Evolutionary conservation across 805 yeast genomes (phyloP).

Genomic region (Scheffersomyces coipomensis): DNA sequence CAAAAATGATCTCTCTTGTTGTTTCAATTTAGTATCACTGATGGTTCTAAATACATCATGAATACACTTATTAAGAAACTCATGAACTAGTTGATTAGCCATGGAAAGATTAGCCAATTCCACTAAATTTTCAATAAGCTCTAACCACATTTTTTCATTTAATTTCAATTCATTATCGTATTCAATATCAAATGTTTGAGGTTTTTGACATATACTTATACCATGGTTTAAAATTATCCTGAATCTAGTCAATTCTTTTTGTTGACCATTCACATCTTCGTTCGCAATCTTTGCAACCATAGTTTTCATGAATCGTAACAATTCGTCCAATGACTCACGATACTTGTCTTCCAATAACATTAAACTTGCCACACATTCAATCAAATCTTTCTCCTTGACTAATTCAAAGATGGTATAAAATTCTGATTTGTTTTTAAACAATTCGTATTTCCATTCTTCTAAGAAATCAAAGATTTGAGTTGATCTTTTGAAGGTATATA

Average conservation of each 20-base stretch:
- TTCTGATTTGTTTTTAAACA: slow-evolving; percentile 6
- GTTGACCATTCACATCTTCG: slow-evolving; percentile 7
- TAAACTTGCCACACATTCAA: slow-evolving; percentile 31
- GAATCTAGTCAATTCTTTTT: slow-evolving; percentile 10
- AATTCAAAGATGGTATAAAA: slow-evolving; percentile 7
- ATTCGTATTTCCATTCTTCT: slow-evolving; percentile 4
- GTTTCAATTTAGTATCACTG: slow-evolving; percentile 24
- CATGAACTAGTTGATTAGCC: neutral
- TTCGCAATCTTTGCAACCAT: slow-evolving; percentile 9
- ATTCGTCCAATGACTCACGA: slow-evolving; percentile 27
- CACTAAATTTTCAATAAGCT: slow-evolving; percentile 23
- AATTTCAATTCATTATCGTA: slow-evolving; percentile 10
- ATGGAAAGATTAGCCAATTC: slow-evolving; percentile 11
- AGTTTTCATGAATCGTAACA: slow-evolving; percentile 18
- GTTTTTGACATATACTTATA: slow-evolving; percentile 25
- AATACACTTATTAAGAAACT: slow-evolving; percentile 23
- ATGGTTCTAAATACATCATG: slow-evolving; percentile 32
- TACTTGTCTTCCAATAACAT: slow-evolving; percentile 17
- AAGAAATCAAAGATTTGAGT: slow-evolving; percentile 13
- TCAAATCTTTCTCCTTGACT: slow-evolving; percentile 19
- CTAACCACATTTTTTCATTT: slow-evolving; percentile 29
- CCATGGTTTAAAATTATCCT: slow-evolving; percentile 34
- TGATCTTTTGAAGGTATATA: slow-evolving; percentile 16
- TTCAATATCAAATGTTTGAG: slow-evolving; percentile 8
- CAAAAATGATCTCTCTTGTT: slow-evolving; percentile 42